Evolutionary conservation across 768 basidiomycete species (phyloP).

Genomic region (Boletus edulis): DNA sequence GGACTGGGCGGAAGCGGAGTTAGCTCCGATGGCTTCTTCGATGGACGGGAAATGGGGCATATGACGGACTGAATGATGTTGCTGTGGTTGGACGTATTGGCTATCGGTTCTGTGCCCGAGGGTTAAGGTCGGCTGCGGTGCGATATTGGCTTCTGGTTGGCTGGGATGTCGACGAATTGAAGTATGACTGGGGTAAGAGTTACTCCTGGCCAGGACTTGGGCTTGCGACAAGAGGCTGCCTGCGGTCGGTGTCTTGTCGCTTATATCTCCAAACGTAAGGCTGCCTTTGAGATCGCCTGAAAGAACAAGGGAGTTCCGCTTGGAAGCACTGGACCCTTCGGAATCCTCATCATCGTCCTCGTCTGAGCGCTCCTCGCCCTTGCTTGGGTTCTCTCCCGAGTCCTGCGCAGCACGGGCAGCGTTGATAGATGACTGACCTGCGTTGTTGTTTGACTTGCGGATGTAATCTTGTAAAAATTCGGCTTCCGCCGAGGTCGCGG

Average conservation of each 20-base stretch:
- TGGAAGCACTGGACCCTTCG: constrained; percentile 71
- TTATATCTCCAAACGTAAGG: constrained; percentile 60
- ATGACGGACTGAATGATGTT: constrained; percentile 66
- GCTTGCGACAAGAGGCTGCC: constrained; percentile 74
- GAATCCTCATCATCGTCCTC: constrained; percentile 89
- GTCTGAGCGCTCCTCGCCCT: constrained; percentile 70
- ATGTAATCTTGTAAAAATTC: constrained; percentile 93
- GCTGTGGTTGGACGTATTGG: constrained; percentile 48
- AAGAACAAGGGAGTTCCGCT: constrained; percentile 71
- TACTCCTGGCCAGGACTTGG: constrained; percentile 58
- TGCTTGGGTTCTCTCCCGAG: constrained; percentile 55
- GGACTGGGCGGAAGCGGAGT: constrained; percentile 71
- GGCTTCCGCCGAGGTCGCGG: constrained; percentile 86
- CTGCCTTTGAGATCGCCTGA: constrained; percentile 59
- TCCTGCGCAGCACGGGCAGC: constrained; percentile 73
- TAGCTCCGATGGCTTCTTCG: constrained; percentile 77
- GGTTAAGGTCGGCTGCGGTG: constrained; percentile 57
- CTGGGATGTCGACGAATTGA: constrained; percentile 72
- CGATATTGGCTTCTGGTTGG: constrained; percentile 53
- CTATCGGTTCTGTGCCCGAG: constrained; percentile 43
- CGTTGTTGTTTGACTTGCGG: constrained; percentile 85
- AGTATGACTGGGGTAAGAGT: constrained; percentile 63
- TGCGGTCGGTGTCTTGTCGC: constrained; percentile 86
- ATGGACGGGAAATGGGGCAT: constrained; percentile 81
- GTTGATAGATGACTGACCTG: constrained; percentile 71